phyloP scores from a whole-genome alignment of 768 basidiomycete genomes.

The Naganishia vaughanmartiniae region DNA sequence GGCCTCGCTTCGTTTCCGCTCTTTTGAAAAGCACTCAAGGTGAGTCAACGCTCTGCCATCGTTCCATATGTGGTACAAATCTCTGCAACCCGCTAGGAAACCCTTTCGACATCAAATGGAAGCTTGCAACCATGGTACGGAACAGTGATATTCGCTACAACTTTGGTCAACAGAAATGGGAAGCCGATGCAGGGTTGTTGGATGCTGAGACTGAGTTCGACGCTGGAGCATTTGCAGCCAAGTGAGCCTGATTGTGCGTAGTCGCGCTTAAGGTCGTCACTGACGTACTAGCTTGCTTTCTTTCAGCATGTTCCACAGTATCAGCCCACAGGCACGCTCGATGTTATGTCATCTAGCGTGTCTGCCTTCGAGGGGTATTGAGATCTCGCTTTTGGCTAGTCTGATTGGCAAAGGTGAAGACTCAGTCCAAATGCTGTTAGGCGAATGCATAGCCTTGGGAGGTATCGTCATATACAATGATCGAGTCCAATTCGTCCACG shows the following conservation, averaged over 20 bases:
- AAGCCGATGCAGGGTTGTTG: neutral
- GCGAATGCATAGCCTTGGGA: slow-evolving; percentile 9
- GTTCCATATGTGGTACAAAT: too few relatives aligned
- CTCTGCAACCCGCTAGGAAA: too few relatives aligned
- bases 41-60: too few relatives aligned
- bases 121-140: slow-evolving; percentile 3
- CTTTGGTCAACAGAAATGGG: slow-evolving; percentile 19
- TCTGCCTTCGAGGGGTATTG: slow-evolving; percentile 37
- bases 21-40: neutral
- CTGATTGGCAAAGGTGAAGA: neutral
- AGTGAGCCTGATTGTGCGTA: neutral
- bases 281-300: neutral
- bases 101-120: slow-evolving; percentile 12
- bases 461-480: slow-evolving; percentile 4
- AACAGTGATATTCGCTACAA: slow-evolving; percentile 4
- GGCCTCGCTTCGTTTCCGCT: neutral
- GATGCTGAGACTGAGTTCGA: neutral
- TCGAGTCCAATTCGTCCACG: slow-evolving; percentile 40
- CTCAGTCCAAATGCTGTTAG: neutral
- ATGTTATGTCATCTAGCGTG: slow-evolving; percentile 37
- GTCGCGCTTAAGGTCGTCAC: neutral
- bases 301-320: neutral
- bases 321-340: slow-evolving; percentile 2
- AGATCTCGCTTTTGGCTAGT: slow-evolving; percentile 6
- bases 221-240: slow-evolving; percentile 17